Conservation (phyloP, 31 red algal species). For the Bonnemaisonia californica region DNA sequence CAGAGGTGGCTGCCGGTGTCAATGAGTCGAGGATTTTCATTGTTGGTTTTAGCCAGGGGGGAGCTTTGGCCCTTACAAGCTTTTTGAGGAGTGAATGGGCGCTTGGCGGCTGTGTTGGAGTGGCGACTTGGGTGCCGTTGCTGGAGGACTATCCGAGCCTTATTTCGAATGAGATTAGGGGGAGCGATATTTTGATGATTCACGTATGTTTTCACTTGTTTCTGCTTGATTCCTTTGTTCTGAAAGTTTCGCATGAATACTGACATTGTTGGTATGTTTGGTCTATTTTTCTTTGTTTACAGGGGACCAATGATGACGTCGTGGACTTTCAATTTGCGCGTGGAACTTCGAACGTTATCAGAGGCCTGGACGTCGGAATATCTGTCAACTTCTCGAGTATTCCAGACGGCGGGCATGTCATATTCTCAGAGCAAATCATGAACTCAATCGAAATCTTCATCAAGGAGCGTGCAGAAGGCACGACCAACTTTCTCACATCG, state of each 20-base stretch:
- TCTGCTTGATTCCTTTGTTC: too few relatives aligned
- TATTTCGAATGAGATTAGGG: constrained; percentile 12
- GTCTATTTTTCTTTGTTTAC: neutral
- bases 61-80: constrained; percentile 73
- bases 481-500: constrained; percentile 14
- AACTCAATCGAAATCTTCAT: constrained; percentile 42
- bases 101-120: constrained; percentile 50
- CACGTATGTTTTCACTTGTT: constrained; percentile 58
- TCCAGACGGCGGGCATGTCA: constrained; percentile 28
- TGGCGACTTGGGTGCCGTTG: constrained; percentile 65
- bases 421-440: constrained; percentile 38
- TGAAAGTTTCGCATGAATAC: too few relatives aligned
- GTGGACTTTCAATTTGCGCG: constrained; percentile 19
- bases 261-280: too few relatives aligned
- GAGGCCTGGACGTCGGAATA: constrained; percentile 5
- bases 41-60: constrained; percentile 93
- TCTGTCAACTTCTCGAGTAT: constrained; percentile 41
- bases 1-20: constrained; percentile 70
- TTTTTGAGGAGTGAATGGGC: constrained; percentile 40
- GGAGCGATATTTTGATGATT: neutral
- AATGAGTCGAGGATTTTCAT: constrained; percentile 69
- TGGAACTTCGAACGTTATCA: constrained; percentile 4
- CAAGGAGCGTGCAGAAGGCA: constrained; percentile 32
- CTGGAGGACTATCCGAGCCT: constrained; percentile 27
- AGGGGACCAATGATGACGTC: constrained; percentile 49